Base-by-base conservation (phyloP, 1,139 yeast genomes). In the Yamadazyma conglobata region DNA sequence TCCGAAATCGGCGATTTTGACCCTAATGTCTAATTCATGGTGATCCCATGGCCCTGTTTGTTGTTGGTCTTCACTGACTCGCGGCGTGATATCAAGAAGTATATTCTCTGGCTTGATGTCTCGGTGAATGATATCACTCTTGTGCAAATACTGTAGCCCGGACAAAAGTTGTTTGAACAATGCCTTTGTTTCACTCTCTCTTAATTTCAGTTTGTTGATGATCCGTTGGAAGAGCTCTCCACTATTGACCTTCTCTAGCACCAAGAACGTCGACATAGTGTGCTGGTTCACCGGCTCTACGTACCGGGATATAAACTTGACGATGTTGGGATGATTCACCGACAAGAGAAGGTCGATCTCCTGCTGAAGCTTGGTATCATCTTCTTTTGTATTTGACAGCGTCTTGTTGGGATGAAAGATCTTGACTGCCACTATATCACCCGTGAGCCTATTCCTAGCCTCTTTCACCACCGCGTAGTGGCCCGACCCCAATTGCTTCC, bases 71-170 rank as follows among this genome's bases (percentile, higher is more conserved):
- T 51, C 34, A 6, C 60, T 45, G 0, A 52, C 44, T 27, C 74
- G 58, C 6, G 72, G 77, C 0, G 64, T 65, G 12, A 81, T 76
- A 49, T 87, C 95, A 12, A 88, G 60, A 19, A 88, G 62, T n/a
- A 87, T 76, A 49, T 87, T 87, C 48, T 87, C 96, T 0, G 96
- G 96, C 50, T 87, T 87, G 35, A 88, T 83, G 51, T 87, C 93
- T 40, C 96, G 56, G 58, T 87, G 96, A 4, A 93, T 89, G 24
- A 87, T 82, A 31, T 91, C 87, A 30, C 70, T 71, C 3, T 69
- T 63, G 50, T 87, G 96, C 24, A 86, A 54, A 49, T 82, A 80
- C 23, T 57, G 52, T 19, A 83, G 52, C 0, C 91, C 93, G 2
- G 67, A 49, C n/a, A 83, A 52, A 15, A 83, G 53, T 46, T 83